Base-by-base conservation (phyloP, 1,284 basidiomycete species). In the Microbotryum intermedium region DNA sequence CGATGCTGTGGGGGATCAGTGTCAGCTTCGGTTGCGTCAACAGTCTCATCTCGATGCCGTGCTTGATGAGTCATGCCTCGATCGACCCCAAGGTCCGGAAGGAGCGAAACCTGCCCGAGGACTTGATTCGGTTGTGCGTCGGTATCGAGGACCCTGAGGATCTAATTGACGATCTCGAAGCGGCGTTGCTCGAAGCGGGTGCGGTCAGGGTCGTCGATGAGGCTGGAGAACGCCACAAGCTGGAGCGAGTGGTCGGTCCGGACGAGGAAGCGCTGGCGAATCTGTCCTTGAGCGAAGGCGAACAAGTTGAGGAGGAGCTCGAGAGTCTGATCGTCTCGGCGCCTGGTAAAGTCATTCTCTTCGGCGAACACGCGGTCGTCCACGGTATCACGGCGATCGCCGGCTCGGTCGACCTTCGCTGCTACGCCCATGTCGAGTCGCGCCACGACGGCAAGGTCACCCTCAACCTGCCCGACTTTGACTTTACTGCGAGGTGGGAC, bases 1-100 rank as follows among this genome's bases (percentile, higher is more conserved):
- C 94, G 10, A 82, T 90, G 53, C 78, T 99, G 34, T 98, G 94
- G 93, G 91, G 94, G 39, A 97, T 99, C 72, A 91, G 87, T 66
- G 95, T 98, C 70, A 92, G 89, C 71, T 98, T 99, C 74, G 95
- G 95, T 34, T 93, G 90, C 69, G 93, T 99, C 69, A 98, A 99
- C 79, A 91, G 88, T 72, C 77, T 99, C 73, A 98, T 98, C 77
- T 93, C 90, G 70, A 98, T 99, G 95, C 95, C 95, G 49, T 98
- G 95, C 76, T 85, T 93, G 69, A 98, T 99, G 95, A 94, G 91
- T 28, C 95, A 99, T 76, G 93, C 95, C 29, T 97, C 93, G 45
- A 99, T 99, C 70, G 92, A 97, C 72, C 84, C 94, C 34, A 88
- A 90, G 42, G 85, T 86, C 25, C 87, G 95, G 43, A 91, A 90